Conservation (phyloP, 495 filamentous ascomycete genomes). For the Jackrogersella minutella region DNA sequence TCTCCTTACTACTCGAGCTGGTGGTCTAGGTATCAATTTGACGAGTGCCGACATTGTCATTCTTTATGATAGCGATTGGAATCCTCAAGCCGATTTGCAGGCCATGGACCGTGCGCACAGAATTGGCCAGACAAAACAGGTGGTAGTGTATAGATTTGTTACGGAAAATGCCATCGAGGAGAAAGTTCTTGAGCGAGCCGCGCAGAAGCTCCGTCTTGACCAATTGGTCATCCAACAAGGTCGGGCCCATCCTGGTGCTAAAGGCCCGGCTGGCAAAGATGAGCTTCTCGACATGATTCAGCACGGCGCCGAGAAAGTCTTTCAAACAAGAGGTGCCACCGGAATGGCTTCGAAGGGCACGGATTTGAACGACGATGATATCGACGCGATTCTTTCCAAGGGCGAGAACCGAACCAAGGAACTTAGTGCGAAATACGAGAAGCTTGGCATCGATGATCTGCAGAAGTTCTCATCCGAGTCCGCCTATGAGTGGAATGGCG, state of each 20-base stretch:
- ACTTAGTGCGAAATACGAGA: constrained; percentile 92
- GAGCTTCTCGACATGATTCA: constrained; percentile 98
- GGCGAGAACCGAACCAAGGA: constrained; percentile 90
- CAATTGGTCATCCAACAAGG: constrained; percentile 99
- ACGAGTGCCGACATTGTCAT: constrained; percentile 96
- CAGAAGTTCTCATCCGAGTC: constrained; percentile 98
- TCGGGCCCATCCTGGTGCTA: constrained; percentile 88
- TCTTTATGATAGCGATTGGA: constrained; percentile 99
- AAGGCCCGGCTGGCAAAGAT: constrained; percentile 89
- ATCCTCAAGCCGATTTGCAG: constrained; percentile 97
- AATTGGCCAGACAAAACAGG: constrained; percentile 98
- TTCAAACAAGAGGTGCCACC: constrained; percentile 70
- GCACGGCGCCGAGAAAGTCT: constrained; percentile 94
- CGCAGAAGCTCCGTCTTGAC: constrained; percentile 95
- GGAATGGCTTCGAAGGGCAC: constrained; percentile 66
- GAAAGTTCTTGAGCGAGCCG: constrained; percentile 96
- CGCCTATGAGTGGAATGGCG: constrained; percentile 98
- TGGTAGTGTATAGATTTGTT: constrained; percentile 93
- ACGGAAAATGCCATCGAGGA: constrained; percentile 99
- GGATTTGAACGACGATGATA: constrained; percentile 82
- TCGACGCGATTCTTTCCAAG: constrained; percentile 84
- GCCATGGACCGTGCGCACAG: constrained; percentile 99
- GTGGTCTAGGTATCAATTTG: constrained; percentile 97
- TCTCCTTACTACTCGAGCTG: constrained; percentile 94
- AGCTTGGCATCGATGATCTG: constrained; percentile 96